Percentiles rank a stretch among this genome's conserved stretches.
Evolutionary conservation across 2,329 filamentous ascomycete genomes (phyloP).

Genomic region (Aspergillus tubingensis): DNA sequence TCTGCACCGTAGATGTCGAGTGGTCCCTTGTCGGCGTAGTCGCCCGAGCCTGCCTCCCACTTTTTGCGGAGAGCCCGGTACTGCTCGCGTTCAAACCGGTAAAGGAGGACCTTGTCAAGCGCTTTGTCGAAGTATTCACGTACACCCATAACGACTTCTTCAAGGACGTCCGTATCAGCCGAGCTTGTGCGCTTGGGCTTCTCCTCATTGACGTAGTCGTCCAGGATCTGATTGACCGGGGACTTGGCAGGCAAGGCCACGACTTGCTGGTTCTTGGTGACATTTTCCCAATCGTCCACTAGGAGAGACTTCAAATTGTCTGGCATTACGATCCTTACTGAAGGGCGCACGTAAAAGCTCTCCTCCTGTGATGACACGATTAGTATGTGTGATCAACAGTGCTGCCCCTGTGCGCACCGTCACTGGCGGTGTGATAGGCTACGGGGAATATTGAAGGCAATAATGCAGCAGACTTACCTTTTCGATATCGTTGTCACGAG

Average conservation of each 20-base stretch:
- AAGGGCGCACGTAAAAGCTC: conserved; percentile 76
- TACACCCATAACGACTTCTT: conserved; percentile 83
- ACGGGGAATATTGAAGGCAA: conserved; percentile 1
- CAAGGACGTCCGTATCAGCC: conserved; percentile 78
- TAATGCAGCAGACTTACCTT: conserved; percentile 38
- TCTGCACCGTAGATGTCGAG: conserved; percentile 90
- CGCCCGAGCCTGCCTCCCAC: conserved; percentile 64
- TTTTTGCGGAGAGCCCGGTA: conserved; percentile 75
- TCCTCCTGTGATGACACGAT: conserved; percentile 69
- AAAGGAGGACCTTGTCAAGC: conserved; percentile 84
- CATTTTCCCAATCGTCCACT: conserved; percentile 98
- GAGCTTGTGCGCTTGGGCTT: conserved; percentile 63
- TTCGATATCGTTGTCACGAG: conserved; percentile 51
- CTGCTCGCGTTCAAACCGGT: conserved; percentile 90
- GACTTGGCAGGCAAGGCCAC: conserved; percentile 78
- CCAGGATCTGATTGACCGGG: conserved; percentile 74
- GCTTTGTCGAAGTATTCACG: conserved; percentile 93
- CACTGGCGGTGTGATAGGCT: not conserved
- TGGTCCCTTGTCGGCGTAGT: conserved; percentile 69
- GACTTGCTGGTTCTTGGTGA: conserved; percentile 91
- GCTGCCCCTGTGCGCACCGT: not conserved
- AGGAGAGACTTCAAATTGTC: conserved; percentile 89
- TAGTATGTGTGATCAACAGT: not conserved
- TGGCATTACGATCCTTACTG: conserved; percentile 81
- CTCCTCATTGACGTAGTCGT: conserved; percentile 76